Evolutionary conservation across 495 filamentous ascomycete genomes (phyloP).

Genomic region (Coniosporium apollinis): DNA sequence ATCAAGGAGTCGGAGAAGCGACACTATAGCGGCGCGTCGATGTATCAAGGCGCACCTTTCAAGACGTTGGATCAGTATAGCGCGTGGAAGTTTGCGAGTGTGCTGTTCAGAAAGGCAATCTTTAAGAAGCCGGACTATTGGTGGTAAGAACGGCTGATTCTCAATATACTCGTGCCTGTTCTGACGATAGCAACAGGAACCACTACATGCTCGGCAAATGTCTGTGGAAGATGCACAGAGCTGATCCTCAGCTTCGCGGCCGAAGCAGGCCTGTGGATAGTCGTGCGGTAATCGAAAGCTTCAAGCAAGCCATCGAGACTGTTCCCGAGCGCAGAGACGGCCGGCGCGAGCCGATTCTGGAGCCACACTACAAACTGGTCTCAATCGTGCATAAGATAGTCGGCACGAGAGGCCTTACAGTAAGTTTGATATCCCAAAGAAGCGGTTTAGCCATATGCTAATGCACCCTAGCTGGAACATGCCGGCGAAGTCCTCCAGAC

Average conservation of each 20-base stretch:
- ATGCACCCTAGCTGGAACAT: constrained; percentile 24
- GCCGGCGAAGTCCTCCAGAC: constrained; percentile 37
- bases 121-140: constrained; percentile 62
- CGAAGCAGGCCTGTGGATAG: constrained; percentile 19
- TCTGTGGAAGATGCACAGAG: constrained; percentile 81
- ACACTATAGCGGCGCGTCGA: constrained; percentile 54
- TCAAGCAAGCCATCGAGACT: constrained; percentile 56
- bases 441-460: too few relatives aligned
- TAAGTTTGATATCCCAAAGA: too few relatives aligned
- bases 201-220: constrained; percentile 89
- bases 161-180: not conserved
- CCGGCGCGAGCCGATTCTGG: constrained; percentile 67
- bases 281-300: constrained; percentile 46
- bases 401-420: constrained; percentile 17
- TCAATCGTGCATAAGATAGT: constrained; percentile 78
- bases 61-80: constrained; percentile 54
- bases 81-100: constrained; percentile 72
- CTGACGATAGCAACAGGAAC: constrained; percentile 32
- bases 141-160: constrained; percentile 40
- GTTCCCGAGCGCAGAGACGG: constrained; percentile 69
- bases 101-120: constrained; percentile 62
- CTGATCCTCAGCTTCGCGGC: constrained; percentile 26
- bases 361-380: constrained; percentile 91
- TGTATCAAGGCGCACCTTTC: constrained; percentile 55
- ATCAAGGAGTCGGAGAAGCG: constrained; percentile 49